Base-by-base conservation (phyloP, 1,284 basidiomycete species). In the Veloporphyrellus conicus region DNA sequence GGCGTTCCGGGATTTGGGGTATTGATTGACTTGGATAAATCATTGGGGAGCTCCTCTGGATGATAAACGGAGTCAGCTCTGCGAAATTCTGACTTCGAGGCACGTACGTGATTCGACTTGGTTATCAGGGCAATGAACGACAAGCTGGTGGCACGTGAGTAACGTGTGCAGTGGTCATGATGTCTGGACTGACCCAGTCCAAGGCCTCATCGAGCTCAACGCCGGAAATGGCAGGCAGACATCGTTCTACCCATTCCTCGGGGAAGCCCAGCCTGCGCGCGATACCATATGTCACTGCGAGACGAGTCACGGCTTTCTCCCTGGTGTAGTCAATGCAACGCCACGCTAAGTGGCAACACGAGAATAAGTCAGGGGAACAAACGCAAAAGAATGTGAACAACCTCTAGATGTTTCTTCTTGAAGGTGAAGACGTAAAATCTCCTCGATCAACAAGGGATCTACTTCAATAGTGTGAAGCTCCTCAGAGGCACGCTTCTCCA, bases 181-280 rank as follows among this genome's bases (percentile, higher is more conserved):
- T 28, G 22, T 28, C 19, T 36, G 20, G 25, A 63, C 82, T 52
- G 58, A 94, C 93, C 92, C 93, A 96, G 60, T 93, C 88, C 47
- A 90, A 76, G n/a, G 90, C 93, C 47, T 94, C 90, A 18, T 97
- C 93, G 34, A 96, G 74, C 7, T 93, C 90, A 16, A 90, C 71
- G 1, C 82, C 80, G 28, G 74, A 67, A 28, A 86, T 82, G 18
- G 70, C 67, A 44, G 67, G 69, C 14, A 96, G 67, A 55, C 90
- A 93, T 52, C 84, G 74, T 44, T 81, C 75, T 9, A 93, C 82
- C 49, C 82, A 74, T 8, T 73, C 75, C 54, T 89, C 81, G 0
- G 78, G 68, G 66, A 94, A 94, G 1, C 90, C 92, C n/a, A 95
- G 74, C 44, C 86, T 78, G 50, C 86, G 75, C n/a, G 99, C 73